Evolutionary conservation across 2,329 filamentous ascomycete species (phyloP), one percentile per base, ranked within the genome.

Genomic region (Xylaria multiplex): DNA sequence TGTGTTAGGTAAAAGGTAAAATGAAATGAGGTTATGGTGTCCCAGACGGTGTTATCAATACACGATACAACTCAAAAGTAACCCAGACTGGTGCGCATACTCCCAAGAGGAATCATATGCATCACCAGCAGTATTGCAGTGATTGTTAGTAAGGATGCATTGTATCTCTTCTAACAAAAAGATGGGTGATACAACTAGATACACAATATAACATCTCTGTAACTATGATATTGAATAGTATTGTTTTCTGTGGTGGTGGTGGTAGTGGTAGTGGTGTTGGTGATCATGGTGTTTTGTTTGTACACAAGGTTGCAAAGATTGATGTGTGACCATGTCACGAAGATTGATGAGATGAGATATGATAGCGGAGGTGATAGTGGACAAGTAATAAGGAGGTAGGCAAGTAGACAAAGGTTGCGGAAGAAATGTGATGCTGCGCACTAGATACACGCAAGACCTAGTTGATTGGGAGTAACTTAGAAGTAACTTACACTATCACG

Each of bases 401-500:
- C 13, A 13, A 13, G 37, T 40, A 13, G 11, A 40, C 13, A 13
- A 8, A 13, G 9, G 37, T 40, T 40, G 37, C 14, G 37, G 13
- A 13, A 14, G 27, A 27, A 27, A 27, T 27, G 5, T 27, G 27
- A 27, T 27, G 27, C 27, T 27, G 27, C 27, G 27, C 27, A 27
- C 27, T 27, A 14, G 37, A 40, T 14, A 14, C 9, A 40, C 5
- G 14, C 13, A 40, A 40, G 13, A 13, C 7, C 35, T 13, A 13
- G 11, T 8, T 37, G 35, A 40, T 11, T 13, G 9, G 11, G 13
- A 13, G 37, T 40, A 14, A 6, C 9, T 13, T 40, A 40, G 35
- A 11, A 40, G 4, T 6, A 43, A 82, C 91, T 86, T 89, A 96
- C 93, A 77, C 88, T 90, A 78, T 96, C 93, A 75, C 93, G 88